These are phyloP conservation scores for Flaveria linearis DNA, from an alignment of 129 eudicot species.

Conservation along the genomic window DNA sequence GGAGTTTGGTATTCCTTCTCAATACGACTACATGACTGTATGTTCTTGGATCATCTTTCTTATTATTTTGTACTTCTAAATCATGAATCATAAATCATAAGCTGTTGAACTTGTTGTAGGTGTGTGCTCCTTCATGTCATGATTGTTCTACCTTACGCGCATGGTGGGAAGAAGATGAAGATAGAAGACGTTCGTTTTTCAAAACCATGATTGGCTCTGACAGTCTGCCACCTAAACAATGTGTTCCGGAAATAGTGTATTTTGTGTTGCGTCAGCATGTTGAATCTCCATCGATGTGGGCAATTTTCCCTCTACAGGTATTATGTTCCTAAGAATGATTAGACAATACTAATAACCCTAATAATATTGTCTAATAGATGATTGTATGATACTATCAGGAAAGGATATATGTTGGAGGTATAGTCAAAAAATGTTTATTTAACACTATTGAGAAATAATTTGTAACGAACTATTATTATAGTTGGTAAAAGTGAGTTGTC, in stretches of 20 bases:
- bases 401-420: no score
- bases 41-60: slow-evolving; percentile 26
- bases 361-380: no score
- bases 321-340: background rate
- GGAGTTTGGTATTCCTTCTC: slow-evolving; percentile 97
- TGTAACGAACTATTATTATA: background rate
- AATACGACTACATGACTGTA: slow-evolving; percentile 94
- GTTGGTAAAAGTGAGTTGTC: background rate
- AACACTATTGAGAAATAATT: no score
- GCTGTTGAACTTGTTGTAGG: slow-evolving; percentile 44
- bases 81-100: background rate
- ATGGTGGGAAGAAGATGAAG: slow-evolving; percentile 99
- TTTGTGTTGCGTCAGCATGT: slow-evolving; percentile 85
- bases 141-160: slow-evolving; percentile 98
- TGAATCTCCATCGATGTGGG: slow-evolving; percentile 99
- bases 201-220: slow-evolving; percentile 73
- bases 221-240: slow-evolving; percentile 64
- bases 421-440: no score
- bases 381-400: no score
- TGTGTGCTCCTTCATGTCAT: slow-evolving; percentile 98
- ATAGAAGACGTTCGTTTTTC: slow-evolving; percentile 76
- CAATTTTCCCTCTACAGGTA: slow-evolving; percentile 99
- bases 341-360: no score
- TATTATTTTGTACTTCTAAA: background rate
- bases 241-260: slow-evolving; percentile 77